Base-by-base conservation (phyloP, 768 basidiomycete genomes). In the Paxillus ammoniavirescens region DNA sequence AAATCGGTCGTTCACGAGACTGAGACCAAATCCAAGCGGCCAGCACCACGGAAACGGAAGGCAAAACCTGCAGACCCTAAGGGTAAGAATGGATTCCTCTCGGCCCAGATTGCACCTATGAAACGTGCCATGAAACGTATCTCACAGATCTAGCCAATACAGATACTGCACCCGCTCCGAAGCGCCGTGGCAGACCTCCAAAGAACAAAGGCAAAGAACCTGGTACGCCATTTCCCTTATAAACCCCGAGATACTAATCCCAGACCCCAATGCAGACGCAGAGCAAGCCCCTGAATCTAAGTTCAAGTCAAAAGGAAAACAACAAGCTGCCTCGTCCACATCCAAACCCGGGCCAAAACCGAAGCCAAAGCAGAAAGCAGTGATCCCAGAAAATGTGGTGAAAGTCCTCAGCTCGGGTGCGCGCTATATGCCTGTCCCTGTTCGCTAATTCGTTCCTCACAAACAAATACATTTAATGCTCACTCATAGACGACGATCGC, bases 401-500 rank as follows among this genome's bases (percentile, higher is more conserved):
- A 55, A 59, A 12, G 31, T 52, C 8, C 47, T 54, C 9, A 44
- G n/a, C 15, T 65, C 62, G 0, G 65, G 65, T 57, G 49, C 17
- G 57, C n/a, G 31, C 8, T 33, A 15, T 31, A 28, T 47, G 3
- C n/a, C 5, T 5, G 2, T 15, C 17, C 2, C 35, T 35, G 1
- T 47, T 33, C 8, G 7, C 12, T 13, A 31, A 14, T 8, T 43
- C 41, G 31, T 51, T 42, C 30, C 42, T 43, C 13, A 14, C 28
- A 4, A 4, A 33, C 15, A 21, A 2, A 9, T 23, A 35, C 21
- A 17, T 10, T 26, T 26, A 36, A 38, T 31, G 12, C 14, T 17
- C 18, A 17, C 55, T 47, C 50, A n/a, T 30, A 68, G 67, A 69
- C 40, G 69, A 69, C 31, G 69, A 71, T 8, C 49, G 26, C 38